These are phyloP conservation scores for Monosporascus sp. DNA, from an alignment of 2,329 filamentous ascomycete species.

Conservation along the genomic window DNA sequence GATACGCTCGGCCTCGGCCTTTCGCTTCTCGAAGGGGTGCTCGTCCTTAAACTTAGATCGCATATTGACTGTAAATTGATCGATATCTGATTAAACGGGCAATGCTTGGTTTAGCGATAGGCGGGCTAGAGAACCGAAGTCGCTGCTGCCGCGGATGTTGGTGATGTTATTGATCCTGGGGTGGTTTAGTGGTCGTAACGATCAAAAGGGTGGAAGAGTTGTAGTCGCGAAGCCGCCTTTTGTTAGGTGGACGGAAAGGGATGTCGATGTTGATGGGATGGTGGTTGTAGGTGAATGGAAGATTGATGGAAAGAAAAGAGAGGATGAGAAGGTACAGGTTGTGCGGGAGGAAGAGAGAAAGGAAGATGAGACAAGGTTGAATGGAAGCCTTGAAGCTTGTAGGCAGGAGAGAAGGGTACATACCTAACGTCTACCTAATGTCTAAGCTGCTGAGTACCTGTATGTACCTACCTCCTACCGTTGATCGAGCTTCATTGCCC, in stretches of 20 bases:
- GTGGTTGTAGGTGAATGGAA: background rate
- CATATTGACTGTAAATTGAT: slow-evolving; percentile 56
- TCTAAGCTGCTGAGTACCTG: background rate
- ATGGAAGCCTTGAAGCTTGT: background rate
- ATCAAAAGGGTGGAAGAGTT: too few relatives aligned
- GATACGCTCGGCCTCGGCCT: slow-evolving; percentile 98
- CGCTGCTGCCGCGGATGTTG: too few relatives aligned
- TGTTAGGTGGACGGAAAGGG: too few relatives aligned
- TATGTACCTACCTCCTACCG: too few relatives aligned
- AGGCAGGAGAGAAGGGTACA: too few relatives aligned
- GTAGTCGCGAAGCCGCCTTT: too few relatives aligned
- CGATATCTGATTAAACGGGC: too few relatives aligned
- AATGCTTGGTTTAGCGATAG: background rate
- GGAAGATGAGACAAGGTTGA: background rate
- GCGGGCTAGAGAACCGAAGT: background rate
- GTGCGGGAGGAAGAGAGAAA: background rate
- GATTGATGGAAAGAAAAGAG: background rate
- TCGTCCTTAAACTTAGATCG: slow-evolving; percentile 99
- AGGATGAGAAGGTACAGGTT: too few relatives aligned
- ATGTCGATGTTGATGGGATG: background rate
- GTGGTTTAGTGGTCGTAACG: too few relatives aligned
- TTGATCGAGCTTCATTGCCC: too few relatives aligned
- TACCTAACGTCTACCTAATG: background rate
- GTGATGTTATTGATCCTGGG: too few relatives aligned
- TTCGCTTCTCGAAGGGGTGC: slow-evolving; percentile 99